Conservation (phyloP, 805 yeast species). For the Candida morakotiae region DNA sequence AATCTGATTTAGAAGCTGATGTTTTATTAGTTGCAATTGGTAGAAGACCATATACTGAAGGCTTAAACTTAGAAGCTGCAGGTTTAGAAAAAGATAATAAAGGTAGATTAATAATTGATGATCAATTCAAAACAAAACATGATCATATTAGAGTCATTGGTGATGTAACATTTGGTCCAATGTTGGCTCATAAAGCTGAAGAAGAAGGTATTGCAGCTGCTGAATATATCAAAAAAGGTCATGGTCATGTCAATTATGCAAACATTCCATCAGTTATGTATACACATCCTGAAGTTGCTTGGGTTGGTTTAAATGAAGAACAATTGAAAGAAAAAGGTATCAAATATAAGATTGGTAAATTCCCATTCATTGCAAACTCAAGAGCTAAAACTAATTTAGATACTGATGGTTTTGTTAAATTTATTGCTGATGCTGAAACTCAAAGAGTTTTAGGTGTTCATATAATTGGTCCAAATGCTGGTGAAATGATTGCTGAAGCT, state of each 20-base stretch:
- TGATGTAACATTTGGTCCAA: slow-evolving; percentile 97
- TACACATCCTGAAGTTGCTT: slow-evolving; percentile 98
- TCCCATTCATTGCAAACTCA: slow-evolving; percentile 98
- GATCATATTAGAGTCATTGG: slow-evolving; percentile 97
- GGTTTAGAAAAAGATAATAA: slow-evolving; percentile 89
- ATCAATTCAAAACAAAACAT: slow-evolving; percentile 86
- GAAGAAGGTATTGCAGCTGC: slow-evolving; percentile 99
- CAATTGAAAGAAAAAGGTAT: slow-evolving; percentile 91
- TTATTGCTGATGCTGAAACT: slow-evolving; percentile 94
- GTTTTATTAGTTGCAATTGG: slow-evolving; percentile 96
- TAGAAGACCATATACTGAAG: slow-evolving; percentile 94
- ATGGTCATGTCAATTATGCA: slow-evolving; percentile 97
- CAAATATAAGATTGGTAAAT: slow-evolving; percentile 90
- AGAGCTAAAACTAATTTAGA: slow-evolving; percentile 98
- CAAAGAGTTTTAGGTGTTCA: slow-evolving; percentile 95
- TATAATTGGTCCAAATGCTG: slow-evolving; percentile 97
- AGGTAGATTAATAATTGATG: slow-evolving; percentile 92
- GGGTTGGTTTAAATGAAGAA: slow-evolving; percentile 97
- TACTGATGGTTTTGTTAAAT: slow-evolving; percentile 96
- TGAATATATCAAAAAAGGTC: slow-evolving; percentile 88
- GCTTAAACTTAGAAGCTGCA: slow-evolving; percentile 80
- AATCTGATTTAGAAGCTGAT: slow-evolving; percentile 79
- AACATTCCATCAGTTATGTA: slow-evolving; percentile 99
- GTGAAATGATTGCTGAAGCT: slow-evolving; percentile 99
- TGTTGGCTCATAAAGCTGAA: slow-evolving; percentile 99